These are phyloP conservation scores for Backusella tuberculispora DNA, from an alignment of 192 early-diverging fungal species.

Conservation along the genomic window DNA sequence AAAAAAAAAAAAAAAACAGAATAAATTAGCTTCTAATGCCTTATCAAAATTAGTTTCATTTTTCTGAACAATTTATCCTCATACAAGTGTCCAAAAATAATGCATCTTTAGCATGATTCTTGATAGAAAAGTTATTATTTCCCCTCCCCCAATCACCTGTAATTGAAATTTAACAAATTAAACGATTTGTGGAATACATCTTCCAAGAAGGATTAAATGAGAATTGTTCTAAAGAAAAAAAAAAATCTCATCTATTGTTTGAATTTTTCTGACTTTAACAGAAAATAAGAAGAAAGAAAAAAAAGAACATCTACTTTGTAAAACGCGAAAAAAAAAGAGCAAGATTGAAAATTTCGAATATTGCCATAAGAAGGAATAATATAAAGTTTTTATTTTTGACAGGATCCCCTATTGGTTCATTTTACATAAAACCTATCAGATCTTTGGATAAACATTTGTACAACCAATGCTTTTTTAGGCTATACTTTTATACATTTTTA, in stretches of 20 bases:
- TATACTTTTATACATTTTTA: too few relatives aligned
- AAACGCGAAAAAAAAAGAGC: not conserved
- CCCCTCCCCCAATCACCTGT: not conserved
- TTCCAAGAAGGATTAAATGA: slow-evolving; percentile 1
- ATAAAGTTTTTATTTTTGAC: not conserved
- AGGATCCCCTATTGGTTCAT: not conserved
- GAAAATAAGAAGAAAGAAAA: not conserved
- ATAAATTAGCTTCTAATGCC: too few relatives aligned
- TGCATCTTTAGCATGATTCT: not conserved
- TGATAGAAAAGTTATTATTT: not conserved
- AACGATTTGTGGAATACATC: not conserved
- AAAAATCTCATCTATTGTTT: too few relatives aligned
- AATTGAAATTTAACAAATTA: not conserved
- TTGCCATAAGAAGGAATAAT: not conserved
- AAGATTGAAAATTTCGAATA: not conserved
- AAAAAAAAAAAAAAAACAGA: too few relatives aligned
- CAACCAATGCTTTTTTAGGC: too few relatives aligned
- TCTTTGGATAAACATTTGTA: not conserved
- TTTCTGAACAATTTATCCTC: too few relatives aligned
- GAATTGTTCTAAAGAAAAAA: not conserved
- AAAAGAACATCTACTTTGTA: not conserved
- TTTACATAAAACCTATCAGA: not conserved
- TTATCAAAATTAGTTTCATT: too few relatives aligned
- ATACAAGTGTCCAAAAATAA: too few relatives aligned
- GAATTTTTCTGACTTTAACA: not conserved